Base-by-base conservation (phyloP, 23 red algal species). In the Porphyridium purpureum region DNA sequence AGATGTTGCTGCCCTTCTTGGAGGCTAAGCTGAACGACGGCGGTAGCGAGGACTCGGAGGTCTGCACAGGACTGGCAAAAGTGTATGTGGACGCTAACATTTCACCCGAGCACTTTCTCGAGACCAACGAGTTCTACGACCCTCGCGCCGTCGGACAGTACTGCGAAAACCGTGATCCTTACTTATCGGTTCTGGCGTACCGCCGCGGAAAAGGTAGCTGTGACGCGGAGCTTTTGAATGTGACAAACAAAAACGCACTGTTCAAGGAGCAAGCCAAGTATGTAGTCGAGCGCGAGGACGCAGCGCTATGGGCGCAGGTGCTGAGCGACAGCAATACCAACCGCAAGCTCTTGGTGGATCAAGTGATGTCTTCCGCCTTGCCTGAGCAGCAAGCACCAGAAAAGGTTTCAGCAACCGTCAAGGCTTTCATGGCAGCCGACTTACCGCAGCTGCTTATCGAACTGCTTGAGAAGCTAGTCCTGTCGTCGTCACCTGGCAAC, bases 81-180 rank as follows among this genome's bases (percentile, higher is more conserved):
- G 71, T 80, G 7, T 98, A 98, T 50, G 80, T 98, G 2, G 90
- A 98, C 49, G 64, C 69, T 32, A 98, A 98, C 59, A 79, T 98
- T 31, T 86, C 85, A 33, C 90, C 90, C n/a, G 80, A 98, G 52
- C 90, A 98, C 56, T 98, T 98, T 60, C 64, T 98, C 47, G 90
- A 86, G 54, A 98, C 90, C 19, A 86, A 98, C 61, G 59, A 70
- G 5, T 86, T 78, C 33, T 98, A 98, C 60, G 90, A 98, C 59
- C 64, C 80, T 17, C 64, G 67, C 7, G 31, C 30, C 20, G 90
- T 98, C 0, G 90, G 90, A n/a, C 57, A 60, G 2, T 98, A 82
- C 63, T 98, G 90, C 56, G 90, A 98, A 48, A 83, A 71, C 35
- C 74, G 90, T 29, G 90, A 98, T 55, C 79, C 90, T 7, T 82